phyloP scores from a whole-genome alignment of 345 rosid genomes.

The Corchorus capsularis region DNA sequence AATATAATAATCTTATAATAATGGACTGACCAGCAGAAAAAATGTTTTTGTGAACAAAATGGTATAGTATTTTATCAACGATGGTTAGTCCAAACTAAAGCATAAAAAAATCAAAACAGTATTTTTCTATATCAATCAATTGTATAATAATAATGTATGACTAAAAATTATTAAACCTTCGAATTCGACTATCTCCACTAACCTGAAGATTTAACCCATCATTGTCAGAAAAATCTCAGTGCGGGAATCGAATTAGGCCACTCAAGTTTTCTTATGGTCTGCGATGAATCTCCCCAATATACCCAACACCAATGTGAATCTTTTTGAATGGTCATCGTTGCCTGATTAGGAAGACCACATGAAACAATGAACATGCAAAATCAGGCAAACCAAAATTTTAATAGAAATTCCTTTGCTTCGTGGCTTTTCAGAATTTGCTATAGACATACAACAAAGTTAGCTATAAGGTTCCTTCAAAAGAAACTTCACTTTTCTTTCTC shows the following conservation, averaged over 20 bases:
- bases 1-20: too few relatives aligned
- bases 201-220: background rate
- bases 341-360: background rate
- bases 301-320: background rate
- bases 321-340: background rate
- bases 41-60: too few relatives aligned
- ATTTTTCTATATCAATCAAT: too few relatives aligned
- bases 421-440: background rate
- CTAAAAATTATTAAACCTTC: background rate
- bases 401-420: background rate
- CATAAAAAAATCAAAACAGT: too few relatives aligned
- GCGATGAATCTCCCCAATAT: background rate
- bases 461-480: background rate
- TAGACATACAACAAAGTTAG: background rate
- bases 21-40: too few relatives aligned
- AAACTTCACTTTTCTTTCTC: background rate
- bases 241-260: background rate
- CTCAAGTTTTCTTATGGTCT: background rate
- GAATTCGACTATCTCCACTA: background rate
- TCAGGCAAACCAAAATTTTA: background rate
- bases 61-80: too few relatives aligned
- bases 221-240: background rate
- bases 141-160: too few relatives aligned
- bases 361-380: too few relatives aligned
- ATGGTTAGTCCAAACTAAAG: too few relatives aligned